Conservation (phyloP, 2,329 filamentous ascomycete genomes). For the Aureobasidium pullulans region DNA sequence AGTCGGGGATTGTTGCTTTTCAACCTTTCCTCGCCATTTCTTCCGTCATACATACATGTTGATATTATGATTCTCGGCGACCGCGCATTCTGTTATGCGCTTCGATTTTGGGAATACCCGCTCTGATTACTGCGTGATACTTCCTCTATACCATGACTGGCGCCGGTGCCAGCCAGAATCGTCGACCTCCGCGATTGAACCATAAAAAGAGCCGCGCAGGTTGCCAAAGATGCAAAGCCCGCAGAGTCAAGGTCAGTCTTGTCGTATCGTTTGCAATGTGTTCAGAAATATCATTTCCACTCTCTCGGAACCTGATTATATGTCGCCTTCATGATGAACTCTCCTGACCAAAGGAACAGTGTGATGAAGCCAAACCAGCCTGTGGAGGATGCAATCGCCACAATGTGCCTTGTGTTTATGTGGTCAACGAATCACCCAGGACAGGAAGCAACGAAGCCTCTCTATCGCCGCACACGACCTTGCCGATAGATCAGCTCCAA, state of each 20-base stretch:
- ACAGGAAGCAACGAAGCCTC: neutral
- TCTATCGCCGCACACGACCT: neutral
- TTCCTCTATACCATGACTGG: neutral
- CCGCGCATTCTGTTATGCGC: neutral
- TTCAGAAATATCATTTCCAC: neutral
- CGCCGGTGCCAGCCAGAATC: neutral
- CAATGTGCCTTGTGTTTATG: constrained; percentile 2
- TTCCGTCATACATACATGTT: neutral
- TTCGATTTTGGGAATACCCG: neutral
- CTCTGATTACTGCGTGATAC: neutral
- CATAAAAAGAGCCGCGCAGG: constrained; percentile 7
- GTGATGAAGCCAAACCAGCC: constrained; percentile 4
- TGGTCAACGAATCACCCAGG: neutral
- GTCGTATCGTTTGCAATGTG: neutral
- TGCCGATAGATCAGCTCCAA: neutral
- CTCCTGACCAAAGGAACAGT: neutral
- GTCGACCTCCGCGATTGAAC: constrained; percentile 3
- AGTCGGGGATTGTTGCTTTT: neutral
- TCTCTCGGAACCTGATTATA: too few species aligned
- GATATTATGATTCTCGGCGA: too few species aligned
- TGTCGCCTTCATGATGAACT: neutral
- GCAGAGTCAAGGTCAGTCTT: constrained; percentile 7
- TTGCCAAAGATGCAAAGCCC: constrained; percentile 10
- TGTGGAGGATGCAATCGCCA: constrained; percentile 7
- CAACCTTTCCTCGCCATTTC: neutral